Evolutionary conservation across 2,329 filamentous ascomycete species (phyloP).

Genomic region (Aspergillus sp.): DNA sequence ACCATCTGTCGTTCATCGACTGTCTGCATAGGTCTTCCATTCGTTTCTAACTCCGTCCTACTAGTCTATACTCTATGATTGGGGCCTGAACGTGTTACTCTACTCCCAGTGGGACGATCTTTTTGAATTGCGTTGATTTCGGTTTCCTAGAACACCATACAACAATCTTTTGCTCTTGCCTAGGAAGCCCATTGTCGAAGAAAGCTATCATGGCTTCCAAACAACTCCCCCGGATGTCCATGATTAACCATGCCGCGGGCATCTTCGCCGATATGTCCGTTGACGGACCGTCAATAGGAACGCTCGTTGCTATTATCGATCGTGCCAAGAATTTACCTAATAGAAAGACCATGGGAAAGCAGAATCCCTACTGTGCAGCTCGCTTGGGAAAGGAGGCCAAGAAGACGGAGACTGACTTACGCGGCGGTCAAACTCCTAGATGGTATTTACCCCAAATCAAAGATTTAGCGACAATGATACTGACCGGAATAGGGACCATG

Average conservation of each 20-base stretch:
- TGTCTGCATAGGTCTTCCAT: not conserved
- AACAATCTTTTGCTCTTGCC: not conserved
- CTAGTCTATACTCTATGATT: not conserved
- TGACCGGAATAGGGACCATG: constrained; percentile 70
- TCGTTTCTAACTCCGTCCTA: not conserved
- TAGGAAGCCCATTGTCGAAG: not conserved
- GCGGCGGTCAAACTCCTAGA: constrained; percentile 89
- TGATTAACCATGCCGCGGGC: constrained; percentile 73
- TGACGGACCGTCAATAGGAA: constrained; percentile 89
- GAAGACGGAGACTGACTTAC: constrained; percentile 89
- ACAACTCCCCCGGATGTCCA: constrained; percentile 47
- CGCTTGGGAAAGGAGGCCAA: constrained; percentile 93
- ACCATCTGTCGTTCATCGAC: not conserved
- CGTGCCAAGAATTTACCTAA: constrained; percentile 96
- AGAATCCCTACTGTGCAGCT: constrained; percentile 94
- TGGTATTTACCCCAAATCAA: constrained; percentile 55
- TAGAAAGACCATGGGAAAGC: constrained; percentile 94
- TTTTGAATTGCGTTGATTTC: not conserved
- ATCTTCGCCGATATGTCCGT: constrained; percentile 92
- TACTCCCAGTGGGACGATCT: not conserved
- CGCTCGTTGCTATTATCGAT: constrained; percentile 84
- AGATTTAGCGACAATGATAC: not conserved
- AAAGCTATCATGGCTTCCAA: constrained; percentile 32
- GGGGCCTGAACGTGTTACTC: not conserved
- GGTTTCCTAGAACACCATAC: not conserved